Conservation (phyloP, 371 early-diverging fungal species). For the Mucor circinelloides region DNA sequence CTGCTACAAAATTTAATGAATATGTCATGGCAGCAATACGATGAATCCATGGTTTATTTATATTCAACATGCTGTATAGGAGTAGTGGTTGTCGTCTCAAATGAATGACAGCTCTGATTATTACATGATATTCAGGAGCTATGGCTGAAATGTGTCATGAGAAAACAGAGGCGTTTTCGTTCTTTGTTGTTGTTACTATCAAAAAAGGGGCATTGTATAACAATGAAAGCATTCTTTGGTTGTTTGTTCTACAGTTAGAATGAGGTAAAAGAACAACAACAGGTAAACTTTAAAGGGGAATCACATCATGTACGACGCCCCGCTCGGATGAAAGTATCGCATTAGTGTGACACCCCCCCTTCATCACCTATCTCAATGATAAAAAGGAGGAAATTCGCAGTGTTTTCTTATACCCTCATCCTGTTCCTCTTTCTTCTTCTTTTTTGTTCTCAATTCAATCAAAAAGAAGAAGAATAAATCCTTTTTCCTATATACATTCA, state of each 20-base stretch:
- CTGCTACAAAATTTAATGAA: background rate
- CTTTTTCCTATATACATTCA: background rate
- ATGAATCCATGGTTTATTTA: background rate
- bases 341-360: background rate
- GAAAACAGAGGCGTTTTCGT: background rate
- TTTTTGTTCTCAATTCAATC: background rate
- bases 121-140: background rate
- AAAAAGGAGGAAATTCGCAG: background rate
- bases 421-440: background rate
- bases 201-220: background rate
- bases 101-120: background rate
- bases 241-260: background rate
- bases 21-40: background rate
- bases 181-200: background rate
- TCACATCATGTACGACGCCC: slow-evolving; percentile 1
- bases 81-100: background rate
- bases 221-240: background rate
- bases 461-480: background rate
- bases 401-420: background rate
- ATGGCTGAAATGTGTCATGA: background rate
- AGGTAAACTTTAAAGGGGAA: background rate
- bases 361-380: background rate
- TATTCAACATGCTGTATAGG: background rate
- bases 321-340: slow-evolving; percentile 1
- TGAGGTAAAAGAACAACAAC: slow-evolving; percentile 1